Conservation (phyloP, 2,329 filamentous ascomycete genomes). For the Nigrospora oryzae region DNA sequence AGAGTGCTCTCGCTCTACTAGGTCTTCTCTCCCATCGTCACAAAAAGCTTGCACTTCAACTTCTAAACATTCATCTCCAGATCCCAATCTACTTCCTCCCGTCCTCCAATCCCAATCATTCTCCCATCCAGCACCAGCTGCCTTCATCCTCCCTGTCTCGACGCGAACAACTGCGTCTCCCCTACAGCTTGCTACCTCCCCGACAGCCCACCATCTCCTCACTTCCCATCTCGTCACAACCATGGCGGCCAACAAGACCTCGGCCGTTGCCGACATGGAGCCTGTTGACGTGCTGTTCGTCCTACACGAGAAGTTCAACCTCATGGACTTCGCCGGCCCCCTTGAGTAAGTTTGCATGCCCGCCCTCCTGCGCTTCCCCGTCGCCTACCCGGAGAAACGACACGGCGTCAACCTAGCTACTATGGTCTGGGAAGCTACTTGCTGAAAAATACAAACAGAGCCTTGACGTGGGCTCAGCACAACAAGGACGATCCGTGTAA, state of each 20-base stretch:
- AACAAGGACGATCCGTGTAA: conserved; percentile 44
- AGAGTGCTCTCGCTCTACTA: no score
- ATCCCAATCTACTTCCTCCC: no score
- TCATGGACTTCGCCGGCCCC: conserved; percentile 49
- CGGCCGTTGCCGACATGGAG: conserved; percentile 46
- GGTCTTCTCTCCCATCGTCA: no score
- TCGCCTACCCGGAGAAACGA: no score
- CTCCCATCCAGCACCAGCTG: background rate
- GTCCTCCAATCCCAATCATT: background rate
- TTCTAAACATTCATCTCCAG: no score
- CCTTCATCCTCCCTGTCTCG: no score
- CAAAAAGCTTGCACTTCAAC: no score
- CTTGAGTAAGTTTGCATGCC: conserved; percentile 12
- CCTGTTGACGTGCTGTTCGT: conserved; percentile 53
- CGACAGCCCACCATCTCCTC: background rate
- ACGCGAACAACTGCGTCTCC: no score
- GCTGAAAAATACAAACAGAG: conserved; percentile 26
- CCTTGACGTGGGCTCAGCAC: conserved; percentile 40
- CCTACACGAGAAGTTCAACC: conserved; percentile 51
- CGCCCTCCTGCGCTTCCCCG: no score
- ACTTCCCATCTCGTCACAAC: background rate
- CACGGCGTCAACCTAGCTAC: no score
- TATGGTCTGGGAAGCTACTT: no score
- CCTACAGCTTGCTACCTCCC: background rate
- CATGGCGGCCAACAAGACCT: conserved; percentile 34